Conservation (phyloP, 345 rosid species). For the Microthlaspi erraticum region DNA sequence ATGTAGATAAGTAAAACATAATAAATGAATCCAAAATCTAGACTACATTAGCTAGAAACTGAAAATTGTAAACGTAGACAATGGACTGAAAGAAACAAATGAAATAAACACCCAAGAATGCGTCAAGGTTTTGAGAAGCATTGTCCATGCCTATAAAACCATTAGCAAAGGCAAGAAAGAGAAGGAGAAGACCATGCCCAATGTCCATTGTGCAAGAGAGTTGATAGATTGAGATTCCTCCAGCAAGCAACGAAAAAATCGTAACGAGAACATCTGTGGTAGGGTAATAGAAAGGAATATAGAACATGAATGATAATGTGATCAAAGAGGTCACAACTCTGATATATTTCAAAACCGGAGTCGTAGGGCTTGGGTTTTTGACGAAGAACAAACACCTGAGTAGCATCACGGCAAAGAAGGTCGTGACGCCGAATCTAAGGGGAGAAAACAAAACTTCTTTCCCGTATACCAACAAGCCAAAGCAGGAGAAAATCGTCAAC, state of each 20-base stretch:
- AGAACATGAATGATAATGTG: not conserved
- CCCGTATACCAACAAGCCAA: slow-evolving; percentile 7
- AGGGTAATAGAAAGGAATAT: slow-evolving; percentile 18
- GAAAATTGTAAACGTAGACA: slow-evolving; percentile 11
- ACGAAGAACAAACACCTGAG: slow-evolving; percentile 6
- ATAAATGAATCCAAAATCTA: too few species aligned
- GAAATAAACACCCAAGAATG: not conserved
- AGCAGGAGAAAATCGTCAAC: not conserved
- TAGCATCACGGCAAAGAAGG: slow-evolving; percentile 2
- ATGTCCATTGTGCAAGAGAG: slow-evolving; percentile 16
- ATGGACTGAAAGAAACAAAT: not conserved
- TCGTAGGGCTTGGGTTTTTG: too few species aligned
- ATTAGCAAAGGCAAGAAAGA: not conserved
- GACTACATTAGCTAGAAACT: not conserved
- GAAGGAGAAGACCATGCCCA: slow-evolving; percentile 16
- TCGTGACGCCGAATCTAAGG: not conserved
- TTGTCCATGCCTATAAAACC: not conserved
- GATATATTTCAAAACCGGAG: not conserved
- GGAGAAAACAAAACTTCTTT: not conserved
- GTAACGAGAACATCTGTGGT: not conserved
- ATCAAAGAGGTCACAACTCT: not conserved
- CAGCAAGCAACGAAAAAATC: not conserved
- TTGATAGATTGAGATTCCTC: slow-evolving; percentile 25
- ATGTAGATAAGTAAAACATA: too few species aligned
- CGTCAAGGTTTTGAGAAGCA: not conserved